Evolutionary conservation across 345 rosid genomes (phyloP), one percentile per base, ranked within the genome.

Genomic region (Ceriops zippeliana): DNA sequence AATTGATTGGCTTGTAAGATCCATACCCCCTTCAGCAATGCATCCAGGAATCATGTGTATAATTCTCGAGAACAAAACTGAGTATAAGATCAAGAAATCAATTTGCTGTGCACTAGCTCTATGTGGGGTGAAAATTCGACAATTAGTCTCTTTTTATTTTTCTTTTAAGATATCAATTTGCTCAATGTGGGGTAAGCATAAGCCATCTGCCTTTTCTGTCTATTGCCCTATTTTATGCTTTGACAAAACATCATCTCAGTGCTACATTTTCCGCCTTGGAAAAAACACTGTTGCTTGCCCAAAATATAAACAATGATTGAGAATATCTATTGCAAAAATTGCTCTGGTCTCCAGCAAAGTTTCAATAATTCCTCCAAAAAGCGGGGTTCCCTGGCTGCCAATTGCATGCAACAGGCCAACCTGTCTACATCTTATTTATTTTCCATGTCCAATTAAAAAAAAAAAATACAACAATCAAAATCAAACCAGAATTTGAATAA

Each of bases 321-420:
- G 28, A 59, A 72, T 65, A 38, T 52, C 24, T 6, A 19, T 19
- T 0, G 17, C 63, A 47, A 72, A 65, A 28, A 60, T 79, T 63
- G 30, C 62, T 62, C 37, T 27, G 42, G 13, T 15, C 69, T 9
- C 74, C 75, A 75, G 79, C 69, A 68, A 78, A 26, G 65, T 61
- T 64, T 75, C 63, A 79, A 79, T 79, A 59, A 79, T 75, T 68
- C 27, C 8, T 52, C 34, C 1, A 30, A 13, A 26, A 34, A 28
- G 53, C 51, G 4, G 72, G 63, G 67, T 54, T 65, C 53, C 72
- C 28, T 54, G 22, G 49, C 19, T 42, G 4, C 49, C 58, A 11
- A 13, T n/a, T 54, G 58, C 30, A 54, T 22, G 4, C 15, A 54
- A 54, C 49, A 3, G 19, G 19, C 17, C 69, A 56, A 62, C 57